phyloP scores from a whole-genome alignment of 257 asterid genomes.

The Euphrasia confusa region DNA sequence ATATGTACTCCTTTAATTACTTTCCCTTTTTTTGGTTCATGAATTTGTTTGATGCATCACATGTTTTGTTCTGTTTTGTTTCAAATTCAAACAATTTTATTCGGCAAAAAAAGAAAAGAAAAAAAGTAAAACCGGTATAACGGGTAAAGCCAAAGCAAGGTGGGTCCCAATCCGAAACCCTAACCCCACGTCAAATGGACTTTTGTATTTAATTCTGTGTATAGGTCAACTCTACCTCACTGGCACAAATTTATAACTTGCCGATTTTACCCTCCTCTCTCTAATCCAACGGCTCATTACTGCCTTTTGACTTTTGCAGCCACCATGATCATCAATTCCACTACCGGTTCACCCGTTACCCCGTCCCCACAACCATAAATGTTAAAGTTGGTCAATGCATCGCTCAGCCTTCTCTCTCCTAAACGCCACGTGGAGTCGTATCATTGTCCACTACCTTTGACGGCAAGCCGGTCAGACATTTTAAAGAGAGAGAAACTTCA shows the following conservation, averaged over 20 bases:
- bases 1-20: not conserved
- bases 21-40: too few species aligned
- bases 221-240: conserved; percentile 45
- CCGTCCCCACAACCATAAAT: conserved; percentile 30
- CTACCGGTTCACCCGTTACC: conserved; percentile 39
- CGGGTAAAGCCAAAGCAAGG: conserved; percentile 18
- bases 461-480: conserved; percentile 29
- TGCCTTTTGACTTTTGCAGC: conserved; percentile 37
- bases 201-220: conserved; percentile 35
- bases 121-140: conserved; percentile 10
- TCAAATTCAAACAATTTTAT: too few species aligned
- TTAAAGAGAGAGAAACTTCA: conserved; percentile 29
- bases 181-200: conserved; percentile 29
- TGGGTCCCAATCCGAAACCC: conserved; percentile 26
- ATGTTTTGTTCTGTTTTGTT: too few species aligned
- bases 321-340: conserved; percentile 25
- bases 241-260: conserved; percentile 23
- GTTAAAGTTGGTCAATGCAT: conserved; percentile 32
- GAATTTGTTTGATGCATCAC: too few species aligned
- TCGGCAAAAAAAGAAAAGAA: too few species aligned
- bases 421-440: conserved; percentile 19
- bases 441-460: conserved; percentile 29
- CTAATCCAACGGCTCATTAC: conserved; percentile 46
- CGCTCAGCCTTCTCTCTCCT: conserved; percentile 22
- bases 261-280: conserved; percentile 29